Evolutionary conservation across 257 asterid species (phyloP), one percentile per base, ranked within the genome.

Genomic region (Leptodermis oblonga): DNA sequence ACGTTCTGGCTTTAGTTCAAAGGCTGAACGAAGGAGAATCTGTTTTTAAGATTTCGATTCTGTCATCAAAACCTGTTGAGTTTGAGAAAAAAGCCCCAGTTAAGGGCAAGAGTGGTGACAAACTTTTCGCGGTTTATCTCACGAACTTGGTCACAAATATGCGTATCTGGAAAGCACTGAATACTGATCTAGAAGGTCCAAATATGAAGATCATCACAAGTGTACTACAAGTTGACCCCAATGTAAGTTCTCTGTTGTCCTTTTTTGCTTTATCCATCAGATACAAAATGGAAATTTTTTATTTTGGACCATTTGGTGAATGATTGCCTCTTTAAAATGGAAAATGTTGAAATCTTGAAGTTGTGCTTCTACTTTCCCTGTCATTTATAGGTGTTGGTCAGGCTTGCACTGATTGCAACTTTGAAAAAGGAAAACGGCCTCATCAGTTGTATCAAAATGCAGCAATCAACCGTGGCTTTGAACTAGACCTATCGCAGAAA

Each of bases 111-210:
- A 49, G 15, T 15, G 31, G 39, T 5, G 20, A 25, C 31, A 59
- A 49, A 25, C 75, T 84, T 15, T 85, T 71, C 72, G 81, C 74
- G 17, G 88, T 87, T 60, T 70, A 65, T 70, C 85, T 87, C 55
- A 80, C 81, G 4, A 87, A 84, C 70, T 75, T 80, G 82, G 74
- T 74, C 1, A 85, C 95, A 20, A 82, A 84, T 61, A 45, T 52
- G 36, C 86, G 95, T 62, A 85, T 87, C 66, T 85, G 92, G 95
- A 70, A 67, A 0, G 81, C 88, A 0, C 73, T 87, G 82, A 69
- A 77, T 48, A n/a, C 70, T 48, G 61, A 49, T 34, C 59, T 42
- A 67, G 34, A 31, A 67, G 58, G 5, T 33, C 3, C 31, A 31
- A 67, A 67, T 61, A 68, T 87, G 64, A 31, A 46, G 45, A 67